Conservation (phyloP, 2,329 filamentous ascomycete species). For the Claviceps capensis region DNA sequence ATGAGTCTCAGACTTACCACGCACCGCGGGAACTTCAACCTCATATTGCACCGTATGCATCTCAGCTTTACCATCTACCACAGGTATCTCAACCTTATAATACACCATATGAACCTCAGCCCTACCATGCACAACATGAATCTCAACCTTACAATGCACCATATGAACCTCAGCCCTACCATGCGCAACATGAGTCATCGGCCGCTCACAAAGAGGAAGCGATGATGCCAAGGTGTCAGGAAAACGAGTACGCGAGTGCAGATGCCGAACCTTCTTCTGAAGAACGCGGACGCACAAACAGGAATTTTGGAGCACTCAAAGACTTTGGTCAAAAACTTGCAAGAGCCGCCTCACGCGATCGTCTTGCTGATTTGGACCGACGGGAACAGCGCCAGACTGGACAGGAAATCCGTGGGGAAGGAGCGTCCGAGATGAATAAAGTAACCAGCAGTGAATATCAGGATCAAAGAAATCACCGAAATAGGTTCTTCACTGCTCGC, state of each 20-base stretch:
- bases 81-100: too few species aligned
- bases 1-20: too few species aligned
- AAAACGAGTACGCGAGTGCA: conserved; percentile 24
- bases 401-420: conserved; percentile 20
- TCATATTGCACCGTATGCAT: too few species aligned
- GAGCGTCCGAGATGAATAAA: conserved; percentile 27
- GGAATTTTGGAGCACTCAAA: conserved; percentile 35
- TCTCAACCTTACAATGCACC: too few species aligned
- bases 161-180: not conserved
- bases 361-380: conserved; percentile 15
- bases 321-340: conserved; percentile 32
- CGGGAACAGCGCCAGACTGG: conserved; percentile 1
- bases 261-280: conserved; percentile 22
- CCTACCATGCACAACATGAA: too few species aligned
- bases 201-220: conserved; percentile 11
- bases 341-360: conserved; percentile 19
- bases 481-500: conserved; percentile 23
- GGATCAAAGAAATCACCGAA: conserved; percentile 23
- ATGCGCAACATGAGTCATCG: conserved; percentile 8
- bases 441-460: conserved; percentile 21
- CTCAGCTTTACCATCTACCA: too few species aligned
- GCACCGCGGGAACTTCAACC: too few species aligned
- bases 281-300: conserved; percentile 22
- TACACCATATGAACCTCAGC: too few species aligned
- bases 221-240: conserved; percentile 25